A percentile compares a stretch with the other conserved stretches of the same genome.
Conservation (phyloP, 306 rosid genomes). For the Quercus rubra region DNA sequence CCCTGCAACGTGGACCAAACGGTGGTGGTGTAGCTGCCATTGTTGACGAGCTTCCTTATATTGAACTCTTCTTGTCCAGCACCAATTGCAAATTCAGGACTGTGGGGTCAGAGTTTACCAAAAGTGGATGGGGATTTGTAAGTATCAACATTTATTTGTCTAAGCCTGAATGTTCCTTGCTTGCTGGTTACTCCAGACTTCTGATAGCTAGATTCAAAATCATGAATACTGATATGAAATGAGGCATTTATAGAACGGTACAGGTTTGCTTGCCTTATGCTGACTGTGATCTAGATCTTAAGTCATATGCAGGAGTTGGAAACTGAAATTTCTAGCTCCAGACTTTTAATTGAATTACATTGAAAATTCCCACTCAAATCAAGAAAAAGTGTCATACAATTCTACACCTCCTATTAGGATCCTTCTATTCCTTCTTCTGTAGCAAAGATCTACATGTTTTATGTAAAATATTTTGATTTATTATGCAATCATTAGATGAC, state of each 20-base stretch:
- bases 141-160: slow-evolving; percentile 34
- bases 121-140: slow-evolving; percentile 92
- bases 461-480: neutral
- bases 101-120: slow-evolving; percentile 84
- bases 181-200: neutral
- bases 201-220: neutral
- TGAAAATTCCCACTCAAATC: neutral
- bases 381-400: neutral
- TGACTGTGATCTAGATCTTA: neutral
- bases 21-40: slow-evolving; percentile 78
- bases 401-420: neutral
- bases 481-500: neutral
- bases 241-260: neutral
- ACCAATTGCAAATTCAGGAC: slow-evolving; percentile 56
- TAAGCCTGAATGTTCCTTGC: neutral
- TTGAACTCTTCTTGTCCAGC: slow-evolving; percentile 55
- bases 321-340: neutral
- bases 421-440: neutral
- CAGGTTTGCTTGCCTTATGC: neutral
- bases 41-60: slow-evolving; percentile 86
- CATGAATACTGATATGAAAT: neutral
- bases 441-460: neutral
- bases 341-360: neutral
- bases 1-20: slow-evolving; percentile 57
- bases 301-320: neutral